These are phyloP conservation scores for Simmondsia chinensis DNA, from an alignment of 148 eudicot species.

Conservation along the genomic window DNA sequence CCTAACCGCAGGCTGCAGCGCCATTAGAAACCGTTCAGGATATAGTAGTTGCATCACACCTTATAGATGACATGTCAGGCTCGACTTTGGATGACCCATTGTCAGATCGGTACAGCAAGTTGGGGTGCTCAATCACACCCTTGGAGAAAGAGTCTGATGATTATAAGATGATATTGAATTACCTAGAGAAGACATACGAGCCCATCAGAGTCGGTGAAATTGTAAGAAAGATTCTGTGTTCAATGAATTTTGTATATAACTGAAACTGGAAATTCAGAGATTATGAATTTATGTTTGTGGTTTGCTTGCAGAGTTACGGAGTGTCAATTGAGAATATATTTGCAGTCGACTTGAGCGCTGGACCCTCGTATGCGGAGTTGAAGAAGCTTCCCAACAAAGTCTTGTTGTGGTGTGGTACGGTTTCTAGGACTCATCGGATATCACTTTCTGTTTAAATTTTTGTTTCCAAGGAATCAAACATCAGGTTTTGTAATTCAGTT, in stretches of 20 bases:
- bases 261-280: too few species aligned
- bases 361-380: constrained; percentile 62
- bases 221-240: constrained; percentile 18
- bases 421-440: neutral
- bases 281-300: neutral
- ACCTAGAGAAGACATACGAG: constrained; percentile 74
- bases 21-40: constrained; percentile 59
- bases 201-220: constrained; percentile 66
- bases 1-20: constrained; percentile 74
- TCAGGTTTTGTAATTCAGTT: too few species aligned
- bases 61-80: constrained; percentile 68
- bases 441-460: neutral
- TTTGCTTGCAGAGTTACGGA: constrained; percentile 45
- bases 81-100: constrained; percentile 70
- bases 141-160: constrained; percentile 56
- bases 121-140: constrained; percentile 49
- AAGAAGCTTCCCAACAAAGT: constrained; percentile 79
- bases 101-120: constrained; percentile 45
- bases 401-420: constrained; percentile 81
- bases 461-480: too few species aligned
- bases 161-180: constrained; percentile 65
- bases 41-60: constrained; percentile 55
- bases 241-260: neutral
- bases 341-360: constrained; percentile 48
- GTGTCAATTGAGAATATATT: constrained; percentile 59